A percentile compares a stretch with the other conserved stretches of the same genome.
phyloP scores from a whole-genome alignment of 2,329 filamentous ascomycete genomes.

The Xylariaceae sp. region DNA sequence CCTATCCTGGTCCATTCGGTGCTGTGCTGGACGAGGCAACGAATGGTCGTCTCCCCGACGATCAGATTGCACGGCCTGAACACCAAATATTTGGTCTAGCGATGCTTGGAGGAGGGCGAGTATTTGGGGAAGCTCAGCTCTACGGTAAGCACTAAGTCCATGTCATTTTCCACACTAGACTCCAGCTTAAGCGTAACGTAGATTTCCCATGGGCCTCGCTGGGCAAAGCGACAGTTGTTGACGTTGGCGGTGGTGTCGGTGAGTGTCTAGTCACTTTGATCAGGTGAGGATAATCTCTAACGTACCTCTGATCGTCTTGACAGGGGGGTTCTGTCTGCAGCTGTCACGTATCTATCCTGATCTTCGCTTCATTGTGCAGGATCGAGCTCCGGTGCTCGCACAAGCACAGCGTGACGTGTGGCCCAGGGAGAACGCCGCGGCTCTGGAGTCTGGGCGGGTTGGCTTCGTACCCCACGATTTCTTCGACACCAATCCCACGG shows the following conservation, averaged over 20 bases:
- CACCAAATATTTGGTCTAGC: slow-evolving; percentile 14
- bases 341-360: slow-evolving; percentile 28
- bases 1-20: slow-evolving; percentile 24
- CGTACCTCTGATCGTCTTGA: background rate
- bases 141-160: slow-evolving; percentile 4
- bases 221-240: slow-evolving; percentile 11
- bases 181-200: background rate
- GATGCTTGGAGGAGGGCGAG: slow-evolving; percentile 14
- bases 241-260: slow-evolving; percentile 14
- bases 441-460: slow-evolving; percentile 10
- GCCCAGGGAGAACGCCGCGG: slow-evolving; percentile 22
- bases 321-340: slow-evolving; percentile 28
- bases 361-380: slow-evolving; percentile 32
- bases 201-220: slow-evolving; percentile 15
- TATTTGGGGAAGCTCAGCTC: slow-evolving; percentile 12
- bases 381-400: slow-evolving; percentile 25
- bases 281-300: background rate
- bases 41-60: background rate
- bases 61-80: slow-evolving; percentile 9
- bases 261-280: background rate
- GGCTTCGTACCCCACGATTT: slow-evolving; percentile 27
- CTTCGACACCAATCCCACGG: slow-evolving; percentile 27
- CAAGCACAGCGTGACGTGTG: slow-evolving; percentile 24
- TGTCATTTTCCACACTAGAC: background rate
- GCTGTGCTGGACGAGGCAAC: slow-evolving; percentile 8